Percentiles rank a stretch among this genome's conserved stretches.
These are phyloP conservation scores for Plasmodium gonderi DNA, from an alignment of 169 alveolate species.

Conservation along the genomic window DNA sequence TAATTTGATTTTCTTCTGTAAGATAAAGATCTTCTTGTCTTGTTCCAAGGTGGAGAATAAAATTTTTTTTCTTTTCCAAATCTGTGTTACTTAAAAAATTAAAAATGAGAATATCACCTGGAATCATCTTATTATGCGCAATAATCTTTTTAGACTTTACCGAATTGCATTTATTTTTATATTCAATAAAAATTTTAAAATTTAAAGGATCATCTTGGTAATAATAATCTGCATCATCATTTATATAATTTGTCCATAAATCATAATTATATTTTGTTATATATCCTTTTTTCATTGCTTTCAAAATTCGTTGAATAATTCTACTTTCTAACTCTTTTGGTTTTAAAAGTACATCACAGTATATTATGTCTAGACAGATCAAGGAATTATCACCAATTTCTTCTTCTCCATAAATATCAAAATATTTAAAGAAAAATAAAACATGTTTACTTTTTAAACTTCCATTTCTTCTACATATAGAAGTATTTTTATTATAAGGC, in stretches of 20 bases:
- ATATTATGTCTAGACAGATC: constrained; percentile 36
- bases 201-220: constrained; percentile 22
- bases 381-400: constrained; percentile 34
- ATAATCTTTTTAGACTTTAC: constrained; percentile 43
- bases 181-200: constrained; percentile 68
- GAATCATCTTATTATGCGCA: constrained; percentile 57
- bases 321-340: constrained; percentile 41
- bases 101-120: constrained; percentile 63
- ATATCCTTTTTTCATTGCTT: constrained; percentile 72
- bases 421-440: constrained; percentile 59
- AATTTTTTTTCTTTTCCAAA: constrained; percentile 57
- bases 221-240: constrained; percentile 10
- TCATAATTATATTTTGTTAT: constrained; percentile 63
- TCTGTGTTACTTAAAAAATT: constrained; percentile 35
- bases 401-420: constrained; percentile 63
- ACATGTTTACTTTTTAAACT: constrained; percentile 5
- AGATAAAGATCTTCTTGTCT: constrained; percentile 41
- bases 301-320: constrained; percentile 7
- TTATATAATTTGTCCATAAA: background rate
- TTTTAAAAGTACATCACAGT: constrained; percentile 45
- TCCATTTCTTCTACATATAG: background rate
- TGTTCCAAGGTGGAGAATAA: constrained; percentile 19
- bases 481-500: constrained; percentile 55
- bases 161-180: constrained; percentile 56
- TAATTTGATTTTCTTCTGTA: constrained; percentile 42